These are phyloP conservation scores for Penicillium cosmopolitanum DNA, from an alignment of 495 filamentous ascomycete genomes.

Conservation along the genomic window DNA sequence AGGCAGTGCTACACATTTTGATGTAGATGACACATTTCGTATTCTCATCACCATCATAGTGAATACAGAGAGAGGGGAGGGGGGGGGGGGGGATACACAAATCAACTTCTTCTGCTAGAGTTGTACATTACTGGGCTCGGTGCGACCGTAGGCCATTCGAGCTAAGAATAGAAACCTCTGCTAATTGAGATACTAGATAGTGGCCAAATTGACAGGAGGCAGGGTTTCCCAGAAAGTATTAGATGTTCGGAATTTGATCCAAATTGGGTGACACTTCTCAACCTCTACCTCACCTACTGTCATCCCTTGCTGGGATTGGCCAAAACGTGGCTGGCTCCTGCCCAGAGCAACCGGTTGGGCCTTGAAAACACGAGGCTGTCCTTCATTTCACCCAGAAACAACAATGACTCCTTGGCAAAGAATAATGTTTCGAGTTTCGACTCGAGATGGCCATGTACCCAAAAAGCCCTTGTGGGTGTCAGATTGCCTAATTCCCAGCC, in stretches of 20 bases:
- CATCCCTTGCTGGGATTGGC: slow-evolving; percentile 27
- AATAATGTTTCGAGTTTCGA: no score
- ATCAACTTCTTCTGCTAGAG: no score
- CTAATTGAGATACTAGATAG: slow-evolving; percentile 14
- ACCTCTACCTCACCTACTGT: background rate
- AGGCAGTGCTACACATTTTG: no score
- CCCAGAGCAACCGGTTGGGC: background rate
- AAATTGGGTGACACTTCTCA: slow-evolving; percentile 4
- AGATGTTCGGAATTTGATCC: background rate
- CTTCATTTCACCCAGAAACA: background rate
- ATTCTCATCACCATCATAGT: no score
- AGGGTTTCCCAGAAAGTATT: background rate
- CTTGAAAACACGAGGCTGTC: slow-evolving; percentile 25
- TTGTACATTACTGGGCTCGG: background rate
- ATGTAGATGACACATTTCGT: no score
- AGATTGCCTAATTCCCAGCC: no score
- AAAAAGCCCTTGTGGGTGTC: no score
- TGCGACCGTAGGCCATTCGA: background rate
- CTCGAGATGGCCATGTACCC: no score
- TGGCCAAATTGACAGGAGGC: slow-evolving; percentile 8
- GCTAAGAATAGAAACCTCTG: background rate
- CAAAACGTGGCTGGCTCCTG: slow-evolving; percentile 22
- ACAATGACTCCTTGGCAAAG: background rate
- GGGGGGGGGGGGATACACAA: no score
- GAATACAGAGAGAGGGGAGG: no score